A percentile compares a stretch with the other conserved stretches of the same genome.
phyloP scores from a whole-genome alignment of 2,329 filamentous ascomycete species.

The Eutypella sp. region DNA sequence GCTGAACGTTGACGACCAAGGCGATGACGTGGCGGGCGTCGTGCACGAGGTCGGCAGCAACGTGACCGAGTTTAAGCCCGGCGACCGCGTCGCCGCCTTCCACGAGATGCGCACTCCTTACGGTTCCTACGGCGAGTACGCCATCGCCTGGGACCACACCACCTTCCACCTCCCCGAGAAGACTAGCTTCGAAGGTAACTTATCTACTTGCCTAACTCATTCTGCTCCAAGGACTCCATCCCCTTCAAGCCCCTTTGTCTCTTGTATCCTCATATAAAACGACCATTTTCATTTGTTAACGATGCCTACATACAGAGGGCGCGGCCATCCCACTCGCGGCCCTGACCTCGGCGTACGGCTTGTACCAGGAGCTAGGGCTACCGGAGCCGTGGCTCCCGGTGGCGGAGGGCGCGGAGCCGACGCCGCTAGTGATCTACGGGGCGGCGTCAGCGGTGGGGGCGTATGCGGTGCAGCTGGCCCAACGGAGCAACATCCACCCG shows the following conservation, averaged over 20 bases:
- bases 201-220: neutral
- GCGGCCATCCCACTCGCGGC: constrained; percentile 52
- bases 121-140: constrained; percentile 59
- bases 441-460: constrained; percentile 52
- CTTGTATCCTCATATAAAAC: neutral
- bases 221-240: too few relatives aligned
- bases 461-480: constrained; percentile 53
- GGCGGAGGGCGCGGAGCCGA: constrained; percentile 21
- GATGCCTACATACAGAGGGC: constrained; percentile 33
- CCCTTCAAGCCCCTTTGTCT: neutral
- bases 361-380: constrained; percentile 42
- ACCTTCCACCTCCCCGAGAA: constrained; percentile 50
- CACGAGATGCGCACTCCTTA: constrained; percentile 45
- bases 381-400: constrained; percentile 44
- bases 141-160: constrained; percentile 48
- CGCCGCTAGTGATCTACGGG: constrained; percentile 46
- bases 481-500: constrained; percentile 52
- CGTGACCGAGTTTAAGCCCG: constrained; percentile 51
- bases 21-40: constrained; percentile 52
- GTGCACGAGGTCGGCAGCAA: constrained; percentile 49
- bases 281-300: neutral
- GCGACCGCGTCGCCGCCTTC: constrained; percentile 44
- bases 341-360: constrained; percentile 47
- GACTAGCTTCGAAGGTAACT: constrained; percentile 43
- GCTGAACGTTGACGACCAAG: constrained; percentile 23